phyloP scores from a whole-genome alignment of 306 rosid genomes.

The Crotalaria pallida region DNA sequence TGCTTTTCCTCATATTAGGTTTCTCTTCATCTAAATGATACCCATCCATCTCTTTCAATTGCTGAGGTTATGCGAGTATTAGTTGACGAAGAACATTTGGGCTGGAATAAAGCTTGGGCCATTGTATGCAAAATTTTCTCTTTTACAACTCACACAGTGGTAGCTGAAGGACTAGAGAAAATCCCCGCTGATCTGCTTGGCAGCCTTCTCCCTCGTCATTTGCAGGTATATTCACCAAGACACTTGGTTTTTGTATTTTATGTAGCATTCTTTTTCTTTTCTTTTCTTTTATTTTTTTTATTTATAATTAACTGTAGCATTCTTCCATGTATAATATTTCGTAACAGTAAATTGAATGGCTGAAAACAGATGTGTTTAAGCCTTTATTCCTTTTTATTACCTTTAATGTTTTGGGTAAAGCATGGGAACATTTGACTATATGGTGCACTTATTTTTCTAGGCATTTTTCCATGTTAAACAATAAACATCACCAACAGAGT shows the following conservation, averaged over 20 bases:
- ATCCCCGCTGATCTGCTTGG: conserved; percentile 63
- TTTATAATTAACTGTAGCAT: no score
- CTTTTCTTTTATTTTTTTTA: no score
- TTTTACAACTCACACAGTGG: conserved; percentile 62
- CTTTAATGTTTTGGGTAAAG: conserved; percentile 2
- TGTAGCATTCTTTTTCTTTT: background rate
- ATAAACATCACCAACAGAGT: background rate
- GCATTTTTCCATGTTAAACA: conserved; percentile 3
- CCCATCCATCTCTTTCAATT: conserved; percentile 72
- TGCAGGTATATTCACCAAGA: conserved; percentile 39
- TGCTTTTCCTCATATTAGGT: conserved; percentile 39
- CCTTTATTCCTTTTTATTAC: conserved; percentile 8
- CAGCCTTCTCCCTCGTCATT: conserved; percentile 75
- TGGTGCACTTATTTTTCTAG: conserved; percentile 7
- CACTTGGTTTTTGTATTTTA: conserved; percentile 2
- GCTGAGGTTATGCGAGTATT: conserved; percentile 66
- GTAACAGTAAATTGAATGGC: background rate
- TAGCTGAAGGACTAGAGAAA: conserved; percentile 64
- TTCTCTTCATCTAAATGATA: conserved; percentile 69
- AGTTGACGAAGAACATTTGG: conserved; percentile 63
- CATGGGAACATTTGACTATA: conserved; percentile 11
- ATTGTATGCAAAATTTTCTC: conserved; percentile 54
- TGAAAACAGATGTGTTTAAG: background rate
- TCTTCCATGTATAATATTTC: no score
- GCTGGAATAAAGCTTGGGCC: conserved; percentile 62